Evolutionary conservation across 495 filamentous ascomycete genomes (phyloP).

Genomic region (Eremomyces bilateralis): DNA sequence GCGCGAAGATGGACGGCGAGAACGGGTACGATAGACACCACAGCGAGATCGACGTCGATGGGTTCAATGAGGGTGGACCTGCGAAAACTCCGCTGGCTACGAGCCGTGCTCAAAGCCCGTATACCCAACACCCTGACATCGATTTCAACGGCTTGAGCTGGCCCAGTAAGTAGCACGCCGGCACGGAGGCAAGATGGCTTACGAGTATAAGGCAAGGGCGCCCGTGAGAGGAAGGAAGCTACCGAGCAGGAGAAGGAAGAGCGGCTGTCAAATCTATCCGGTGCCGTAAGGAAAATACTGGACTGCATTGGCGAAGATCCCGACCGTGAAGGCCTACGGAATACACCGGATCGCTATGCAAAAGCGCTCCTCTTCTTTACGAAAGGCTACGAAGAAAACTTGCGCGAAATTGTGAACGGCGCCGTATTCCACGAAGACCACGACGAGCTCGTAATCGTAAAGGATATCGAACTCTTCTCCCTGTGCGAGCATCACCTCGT

Average conservation of each 20-base stretch:
- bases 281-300: constrained; percentile 71
- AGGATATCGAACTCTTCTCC: constrained; percentile 89
- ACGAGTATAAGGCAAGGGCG: constrained; percentile 41
- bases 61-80: constrained; percentile 30
- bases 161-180: constrained; percentile 30
- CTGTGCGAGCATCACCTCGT: constrained; percentile 97
- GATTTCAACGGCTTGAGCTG: constrained; percentile 57
- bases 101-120: constrained; percentile 34
- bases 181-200: neutral
- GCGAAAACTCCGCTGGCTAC: constrained; percentile 22
- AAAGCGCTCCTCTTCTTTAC: constrained; percentile 97
- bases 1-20: neutral
- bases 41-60: constrained; percentile 1
- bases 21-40: constrained; percentile 1
- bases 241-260: constrained; percentile 47
- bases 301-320: constrained; percentile 95
- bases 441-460: constrained; percentile 91
- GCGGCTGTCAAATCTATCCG: constrained; percentile 54
- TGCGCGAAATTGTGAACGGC: constrained; percentile 75
- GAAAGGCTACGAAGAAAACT: constrained; percentile 95
- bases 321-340: constrained; percentile 67
- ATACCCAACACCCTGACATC: constrained; percentile 42
- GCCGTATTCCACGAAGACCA: constrained; percentile 95
- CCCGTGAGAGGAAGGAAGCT: constrained; percentile 59
- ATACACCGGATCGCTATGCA: constrained; percentile 77